Base-by-base conservation (phyloP, 805 yeast species). In the Barnettozyma californica region DNA sequence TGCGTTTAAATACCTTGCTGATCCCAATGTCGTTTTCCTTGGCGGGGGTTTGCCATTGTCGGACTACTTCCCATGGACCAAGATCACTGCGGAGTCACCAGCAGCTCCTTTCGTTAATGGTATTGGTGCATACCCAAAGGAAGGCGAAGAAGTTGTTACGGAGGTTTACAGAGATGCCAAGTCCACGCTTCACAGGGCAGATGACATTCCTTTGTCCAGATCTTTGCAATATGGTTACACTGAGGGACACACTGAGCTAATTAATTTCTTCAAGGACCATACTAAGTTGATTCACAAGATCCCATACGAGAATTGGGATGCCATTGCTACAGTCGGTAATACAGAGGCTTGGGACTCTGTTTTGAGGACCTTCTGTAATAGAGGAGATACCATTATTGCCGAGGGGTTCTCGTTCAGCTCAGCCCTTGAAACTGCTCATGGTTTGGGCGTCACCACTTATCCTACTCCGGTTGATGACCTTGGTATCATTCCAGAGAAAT, bases 21-120 rank as follows among this genome's bases (percentile, higher is more conserved):
- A 79, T 54, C 96, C 96, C 31, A 80, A 83, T 46, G 74, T 94
- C 62, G 82, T 89, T 48, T 91, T 90, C 64, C 77, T 92, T 48
- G 98, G 97, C 47, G 99, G 98, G 59, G 99, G 99, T 8, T 77
- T 92, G 58, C 99, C 99, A 13, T 71, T 88, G 65, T 72, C 96
- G 23, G 92, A 86, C 54, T 86, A 87, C 68, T 92, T 92, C 77
- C 98, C 99, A 40, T 88, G 92, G 77, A 88, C 90, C 60, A 78
- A 81, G 55, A 65, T 92, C 49, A 65, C 75, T 20, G 84, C 85
- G 13, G 80, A 79, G 48, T 73, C 89, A 7, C 95, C 96, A 48
- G 74, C 81, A 11, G 85, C 94, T 20, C 95, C 96, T 1, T 92
- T 90, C 65, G 60, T 72, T 13, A 74, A 80, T 26, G 97, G 97